phyloP scores from a whole-genome alignment of 805 yeast genomes.

The Vanderwaltozyma verrucispora region DNA sequence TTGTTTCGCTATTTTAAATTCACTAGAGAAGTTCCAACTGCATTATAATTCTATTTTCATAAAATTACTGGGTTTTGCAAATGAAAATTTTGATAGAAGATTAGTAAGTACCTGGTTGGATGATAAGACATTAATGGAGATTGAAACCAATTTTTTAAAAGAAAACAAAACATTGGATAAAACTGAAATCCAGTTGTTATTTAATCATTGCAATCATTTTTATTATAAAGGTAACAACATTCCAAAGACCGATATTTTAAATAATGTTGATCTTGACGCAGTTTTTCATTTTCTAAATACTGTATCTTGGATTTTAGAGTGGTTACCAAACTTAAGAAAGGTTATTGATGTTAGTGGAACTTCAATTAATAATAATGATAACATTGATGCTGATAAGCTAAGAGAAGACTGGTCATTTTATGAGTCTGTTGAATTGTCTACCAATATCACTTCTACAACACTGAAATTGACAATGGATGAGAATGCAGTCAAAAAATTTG shows the following conservation, averaged over 20 bases:
- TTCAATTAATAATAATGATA: no score
- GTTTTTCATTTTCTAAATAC: conserved; percentile 45
- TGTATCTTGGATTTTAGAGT: conserved; percentile 43
- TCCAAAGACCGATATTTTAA: conserved; percentile 44
- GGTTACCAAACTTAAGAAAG: conserved; percentile 50
- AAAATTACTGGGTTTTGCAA: conserved; percentile 17
- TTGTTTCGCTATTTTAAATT: conserved; percentile 29
- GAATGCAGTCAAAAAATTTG: conserved; percentile 13
- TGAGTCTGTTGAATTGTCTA: conserved; percentile 23
- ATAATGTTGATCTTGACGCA: conserved; percentile 39
- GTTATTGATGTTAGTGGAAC: conserved; percentile 17
- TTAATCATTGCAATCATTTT: conserved; percentile 23
- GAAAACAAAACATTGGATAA: conserved; percentile 10
- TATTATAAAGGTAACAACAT: conserved; percentile 22
- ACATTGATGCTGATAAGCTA: conserved; percentile 23
- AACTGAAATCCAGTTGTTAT: conserved; percentile 24
- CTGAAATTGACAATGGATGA: conserved; percentile 15
- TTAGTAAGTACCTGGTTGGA: conserved; percentile 30
- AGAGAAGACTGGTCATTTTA: conserved; percentile 33
- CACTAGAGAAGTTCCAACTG: conserved; percentile 32
- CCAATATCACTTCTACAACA: conserved; percentile 8
- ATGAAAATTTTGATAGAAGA: conserved; percentile 17
- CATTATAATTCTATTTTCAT: conserved; percentile 27
- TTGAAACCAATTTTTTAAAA: conserved; percentile 27
- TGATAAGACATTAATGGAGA: conserved; percentile 22